Base-by-base conservation (phyloP, 352 stramenopile species). In the Phytophthora capsici region DNA sequence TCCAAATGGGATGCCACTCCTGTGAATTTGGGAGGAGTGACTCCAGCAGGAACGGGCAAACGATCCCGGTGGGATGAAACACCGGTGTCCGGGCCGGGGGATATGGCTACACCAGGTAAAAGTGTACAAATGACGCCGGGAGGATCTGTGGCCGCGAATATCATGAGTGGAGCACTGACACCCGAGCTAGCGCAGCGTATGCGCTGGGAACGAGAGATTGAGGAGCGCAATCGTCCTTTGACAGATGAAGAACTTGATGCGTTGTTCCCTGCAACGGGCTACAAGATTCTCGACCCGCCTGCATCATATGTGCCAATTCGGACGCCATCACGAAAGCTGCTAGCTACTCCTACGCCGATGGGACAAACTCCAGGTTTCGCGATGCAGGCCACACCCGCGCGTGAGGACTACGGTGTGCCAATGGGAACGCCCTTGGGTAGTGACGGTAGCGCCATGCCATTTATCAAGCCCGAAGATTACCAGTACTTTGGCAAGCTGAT, bases 391-490 rank as follows among this genome's bases (percentile, higher is more conserved):
- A 98, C 71, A 38, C 90, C 90, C 5, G 86, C 82, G 1, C 77
- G 82, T 20, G 79, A 92, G n/a, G 84, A 93, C 36, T 95, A 96
- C 37, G 89, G 89, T 3, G 61, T 96, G 17, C 74, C 73, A 12
- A 56, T 82, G n/a, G 78, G 74, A 36, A 96, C 76, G 0, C 86
- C 86, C 7, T 88, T 82, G 3, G 62, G 66, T 54, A 78, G 83
- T 1, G 86, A 94, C 64, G 89, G 90, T 20, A 77, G 68, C 34
- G 82, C 89, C 3, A 90, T 99, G 53, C 98, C 98, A 0, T 98
- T 98, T 78, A 99, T 99, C 64, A 99, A 99, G 84, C 96, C 97
- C 1, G 97, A 99, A 70, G 97, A 99, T 75, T 98, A 99, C 69
- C 96, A 99, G 68, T 99, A 99, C 71, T 99, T 99, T 82, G 94